A percentile compares a stretch with the other conserved stretches of the same genome.
These are phyloP conservation scores for Phlyctochytrium planicorne DNA, from an alignment of 192 early-diverging fungal genomes.

Conservation along the genomic window DNA sequence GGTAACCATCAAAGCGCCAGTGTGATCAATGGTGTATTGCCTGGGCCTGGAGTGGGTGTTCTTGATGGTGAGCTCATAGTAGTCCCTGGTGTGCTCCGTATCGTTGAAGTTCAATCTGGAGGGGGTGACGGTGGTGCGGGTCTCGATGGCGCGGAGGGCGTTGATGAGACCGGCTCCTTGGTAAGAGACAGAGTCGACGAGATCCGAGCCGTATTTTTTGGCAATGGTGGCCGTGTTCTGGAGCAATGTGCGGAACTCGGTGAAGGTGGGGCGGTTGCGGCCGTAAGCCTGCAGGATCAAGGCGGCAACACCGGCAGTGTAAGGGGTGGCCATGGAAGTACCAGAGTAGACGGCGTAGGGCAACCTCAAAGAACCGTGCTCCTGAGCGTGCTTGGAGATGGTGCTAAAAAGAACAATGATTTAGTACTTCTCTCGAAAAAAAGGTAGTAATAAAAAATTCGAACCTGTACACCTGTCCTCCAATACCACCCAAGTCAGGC, in stretches of 20 bases:
- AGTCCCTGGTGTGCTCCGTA: neutral
- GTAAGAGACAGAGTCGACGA: conserved; percentile 5
- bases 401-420: conserved; percentile 34
- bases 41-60: neutral
- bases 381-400: conserved; percentile 6
- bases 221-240: conserved; percentile 13
- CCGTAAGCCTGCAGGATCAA: conserved; percentile 50
- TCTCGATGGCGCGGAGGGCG: conserved; percentile 37
- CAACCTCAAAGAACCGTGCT: too few species aligned
- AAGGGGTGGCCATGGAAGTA: conserved; percentile 82
- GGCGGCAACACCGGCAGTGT: conserved; percentile 68
- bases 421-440: too few species aligned
- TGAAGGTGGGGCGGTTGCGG: conserved; percentile 23
- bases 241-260: conserved; percentile 27
- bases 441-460: too few species aligned
- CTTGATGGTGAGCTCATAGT: conserved; percentile 5
- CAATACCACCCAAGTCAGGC: conserved; percentile 45
- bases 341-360: conserved; percentile 45
- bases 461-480: conserved; percentile 36
- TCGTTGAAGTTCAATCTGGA: conserved; percentile 28
- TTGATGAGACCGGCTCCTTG: conserved; percentile 60
- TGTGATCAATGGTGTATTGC: conserved; percentile 1
- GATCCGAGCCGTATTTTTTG: conserved; percentile 20
- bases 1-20: conserved; percentile 1
- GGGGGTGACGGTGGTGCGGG: conserved; percentile 39